A percentile compares a stretch with the other conserved stretches of the same genome.
Evolutionary conservation across 2,329 filamentous ascomycete genomes (phyloP).

Genomic region (Gnomoniopsis sp.): DNA sequence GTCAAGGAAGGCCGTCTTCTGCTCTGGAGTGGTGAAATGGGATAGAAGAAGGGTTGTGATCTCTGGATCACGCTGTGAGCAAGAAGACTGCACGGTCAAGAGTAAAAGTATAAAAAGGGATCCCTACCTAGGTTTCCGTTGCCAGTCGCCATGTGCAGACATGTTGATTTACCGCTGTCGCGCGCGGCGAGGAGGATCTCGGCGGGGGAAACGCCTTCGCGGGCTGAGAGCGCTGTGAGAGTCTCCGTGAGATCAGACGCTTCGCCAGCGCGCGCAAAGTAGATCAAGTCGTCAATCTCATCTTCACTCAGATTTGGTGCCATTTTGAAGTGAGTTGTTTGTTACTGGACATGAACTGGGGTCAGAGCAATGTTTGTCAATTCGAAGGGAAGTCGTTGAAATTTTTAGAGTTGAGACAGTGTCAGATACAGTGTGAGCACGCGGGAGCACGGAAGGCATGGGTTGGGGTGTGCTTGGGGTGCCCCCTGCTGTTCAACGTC

Average conservation of each 20-base stretch:
- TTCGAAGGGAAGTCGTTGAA: too few relatives aligned
- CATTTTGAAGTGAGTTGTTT: slow-evolving; percentile 29
- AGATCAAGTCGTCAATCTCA: slow-evolving; percentile 87
- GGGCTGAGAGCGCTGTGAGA: slow-evolving; percentile 57
- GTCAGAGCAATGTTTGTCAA: too few relatives aligned
- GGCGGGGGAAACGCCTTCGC: slow-evolving; percentile 57
- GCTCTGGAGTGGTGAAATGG: slow-evolving; percentile 38
- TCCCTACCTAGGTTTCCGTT: slow-evolving; percentile 78
- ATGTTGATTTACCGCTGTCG: slow-evolving; percentile 75
- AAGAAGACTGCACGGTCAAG: too few relatives aligned
- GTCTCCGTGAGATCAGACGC: slow-evolving; percentile 60
- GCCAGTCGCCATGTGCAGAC: slow-evolving; percentile 86
- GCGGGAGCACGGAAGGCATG: too few relatives aligned
- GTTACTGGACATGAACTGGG: too few relatives aligned
- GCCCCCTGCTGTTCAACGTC: too few relatives aligned
- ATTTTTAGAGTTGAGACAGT: too few relatives aligned
- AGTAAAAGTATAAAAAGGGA: not conserved
- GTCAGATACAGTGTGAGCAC: too few relatives aligned
- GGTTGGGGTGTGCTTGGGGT: too few relatives aligned
- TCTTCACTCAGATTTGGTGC: slow-evolving; percentile 65
- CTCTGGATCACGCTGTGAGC: slow-evolving; percentile 29
- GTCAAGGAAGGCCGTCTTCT: slow-evolving; percentile 57
- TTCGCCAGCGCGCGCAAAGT: slow-evolving; percentile 78
- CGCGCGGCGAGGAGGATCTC: slow-evolving; percentile 67
- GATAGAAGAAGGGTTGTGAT: slow-evolving; percentile 41